These are phyloP conservation scores for Cytospora mali DNA, from an alignment of 2,329 filamentous ascomycete species.

Conservation along the genomic window DNA sequence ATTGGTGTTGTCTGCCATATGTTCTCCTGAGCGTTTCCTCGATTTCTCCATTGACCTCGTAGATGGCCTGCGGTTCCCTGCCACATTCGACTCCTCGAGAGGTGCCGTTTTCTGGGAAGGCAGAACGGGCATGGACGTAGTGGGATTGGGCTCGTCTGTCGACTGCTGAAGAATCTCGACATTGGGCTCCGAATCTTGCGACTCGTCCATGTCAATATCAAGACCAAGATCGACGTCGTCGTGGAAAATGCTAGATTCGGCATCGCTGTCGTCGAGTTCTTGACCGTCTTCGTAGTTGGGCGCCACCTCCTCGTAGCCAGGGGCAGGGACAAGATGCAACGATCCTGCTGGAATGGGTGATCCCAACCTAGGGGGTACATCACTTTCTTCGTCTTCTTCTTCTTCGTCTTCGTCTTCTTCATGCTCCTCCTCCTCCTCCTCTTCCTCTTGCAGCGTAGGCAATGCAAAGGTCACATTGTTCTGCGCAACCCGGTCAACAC, in stretches of 20 bases:
- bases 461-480: conserved; percentile 43
- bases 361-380: conserved; percentile 16
- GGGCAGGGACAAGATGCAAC: conserved; percentile 45
- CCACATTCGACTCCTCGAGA: conserved; percentile 53
- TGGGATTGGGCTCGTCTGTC: conserved; percentile 28
- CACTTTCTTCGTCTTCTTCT: conserved; percentile 31
- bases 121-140: conserved; percentile 47
- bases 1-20: conserved; percentile 51
- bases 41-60: conserved; percentile 49
- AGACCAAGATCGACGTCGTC: conserved; percentile 43
- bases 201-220: conserved; percentile 45
- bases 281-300: conserved; percentile 34
- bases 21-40: conserved; percentile 41
- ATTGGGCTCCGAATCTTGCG: conserved; percentile 47
- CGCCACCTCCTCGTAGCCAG: conserved; percentile 36
- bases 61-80: conserved; percentile 51
- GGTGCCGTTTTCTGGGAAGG: conserved; percentile 53
- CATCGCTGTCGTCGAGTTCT: conserved; percentile 39
- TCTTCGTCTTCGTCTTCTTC: conserved; percentile 33
- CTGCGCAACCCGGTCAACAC: conserved; percentile 51
- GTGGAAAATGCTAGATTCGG: conserved; percentile 48
- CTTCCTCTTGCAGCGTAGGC: conserved; percentile 50
- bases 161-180: conserved; percentile 51
- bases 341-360: conserved; percentile 42
- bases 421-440: conserved; percentile 33